Evolutionary conservation across 352 stramenopile species (phyloP), one percentile per base, ranked within the genome.

Genomic region (Phytophthora boehmeriae): DNA sequence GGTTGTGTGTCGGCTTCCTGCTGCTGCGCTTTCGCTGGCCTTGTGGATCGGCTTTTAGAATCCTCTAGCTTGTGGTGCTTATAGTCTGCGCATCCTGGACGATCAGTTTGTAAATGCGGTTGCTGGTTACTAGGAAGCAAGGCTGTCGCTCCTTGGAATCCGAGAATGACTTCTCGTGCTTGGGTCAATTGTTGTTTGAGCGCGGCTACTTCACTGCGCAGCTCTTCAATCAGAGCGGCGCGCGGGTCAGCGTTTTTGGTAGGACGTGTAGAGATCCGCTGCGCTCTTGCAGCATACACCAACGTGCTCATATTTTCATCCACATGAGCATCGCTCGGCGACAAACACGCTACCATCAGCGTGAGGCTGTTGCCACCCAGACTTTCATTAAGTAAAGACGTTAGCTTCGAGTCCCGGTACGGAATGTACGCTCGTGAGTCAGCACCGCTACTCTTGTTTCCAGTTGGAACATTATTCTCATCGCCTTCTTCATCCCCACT

Each of bases 261-360:
- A 2, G 82, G 78, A 22, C 74, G 66, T 51, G 87, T 91, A 8
- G 71, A 54, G 25, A 91, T 89, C 16, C 63, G 68, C 52, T 85
- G 77, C 0, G 81, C 81, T 19, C 75, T 75, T 5, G 81, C 63
- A 0, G 83, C 83, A 38, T 92, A 92, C 27, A 76, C 47, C 4
- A 92, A 57, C 14, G 80, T 89, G 49, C 77, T 90, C n/a, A 89
- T 16, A 44, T 86, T 90, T 34, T 90, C 80, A 19, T 89, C 78
- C 16, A 76, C 17, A 49, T 75, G 77, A 16, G 62, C 57, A 36
- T 87, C 76, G 20, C 72, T 81, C 0, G 80, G 80, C n/a, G 76
- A 88, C 3, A 89, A 41, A 48, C 79, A 89, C 30, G 80, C 80
- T 22, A 90, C 74, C 76, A 90, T 87, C 42, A 90, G 69, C 50